Conservation (phyloP, 169 alveolate genomes). For the Plasmodium berghei region DNA sequence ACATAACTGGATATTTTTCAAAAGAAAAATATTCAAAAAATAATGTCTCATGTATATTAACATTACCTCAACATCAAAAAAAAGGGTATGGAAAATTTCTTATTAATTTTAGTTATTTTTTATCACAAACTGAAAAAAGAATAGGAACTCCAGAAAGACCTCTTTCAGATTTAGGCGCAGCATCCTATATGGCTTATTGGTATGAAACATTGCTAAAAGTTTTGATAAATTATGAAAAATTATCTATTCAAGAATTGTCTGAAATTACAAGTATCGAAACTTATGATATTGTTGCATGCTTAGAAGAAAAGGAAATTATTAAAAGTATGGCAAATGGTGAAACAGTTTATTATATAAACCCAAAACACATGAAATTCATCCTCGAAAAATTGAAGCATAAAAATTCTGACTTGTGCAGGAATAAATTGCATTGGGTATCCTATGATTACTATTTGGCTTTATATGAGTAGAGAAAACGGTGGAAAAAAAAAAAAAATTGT, state of each 20-base stretch:
- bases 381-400: slow-evolving; percentile 84
- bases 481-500: background rate
- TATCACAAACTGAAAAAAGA: slow-evolving; percentile 93
- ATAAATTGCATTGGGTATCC: slow-evolving; percentile 91
- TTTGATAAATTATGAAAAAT: slow-evolving; percentile 15
- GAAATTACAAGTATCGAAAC: slow-evolving; percentile 91
- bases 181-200: slow-evolving; percentile 97
- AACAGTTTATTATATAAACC: slow-evolving; percentile 86
- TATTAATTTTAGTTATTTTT: slow-evolving; percentile 91
- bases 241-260: slow-evolving; percentile 80
- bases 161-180: slow-evolving; percentile 96
- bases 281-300: slow-evolving; percentile 89
- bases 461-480: slow-evolving; percentile 76
- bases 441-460: slow-evolving; percentile 89
- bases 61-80: slow-evolving; percentile 93
- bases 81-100: slow-evolving; percentile 93
- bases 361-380: slow-evolving; percentile 85
- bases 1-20: slow-evolving; percentile 92
- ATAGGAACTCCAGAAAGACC: slow-evolving; percentile 99
- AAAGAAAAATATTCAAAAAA: slow-evolving; percentile 92
- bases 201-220: slow-evolving; percentile 67
- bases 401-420: slow-evolving; percentile 84
- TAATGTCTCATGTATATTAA: slow-evolving; percentile 92
- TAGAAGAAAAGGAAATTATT: slow-evolving; percentile 90
- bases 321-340: slow-evolving; percentile 87